phyloP scores from a whole-genome alignment of 306 rosid genomes.

The Canavalia gladiata region DNA sequence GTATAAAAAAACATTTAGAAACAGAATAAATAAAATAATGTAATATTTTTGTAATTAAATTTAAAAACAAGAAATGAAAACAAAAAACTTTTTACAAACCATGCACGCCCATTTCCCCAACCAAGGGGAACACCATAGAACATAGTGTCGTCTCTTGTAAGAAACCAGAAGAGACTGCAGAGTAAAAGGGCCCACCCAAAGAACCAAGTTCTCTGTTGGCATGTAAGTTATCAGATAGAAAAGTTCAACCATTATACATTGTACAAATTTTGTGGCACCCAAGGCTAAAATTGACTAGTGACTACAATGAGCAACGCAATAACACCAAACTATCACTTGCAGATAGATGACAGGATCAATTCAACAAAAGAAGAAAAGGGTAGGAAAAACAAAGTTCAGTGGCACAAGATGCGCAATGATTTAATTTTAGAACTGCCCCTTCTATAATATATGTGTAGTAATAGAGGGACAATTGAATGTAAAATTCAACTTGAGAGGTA shows the following conservation, averaged over 20 bases:
- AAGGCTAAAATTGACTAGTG: constrained; percentile 6
- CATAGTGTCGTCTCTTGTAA: not conserved
- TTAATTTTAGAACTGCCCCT: not conserved
- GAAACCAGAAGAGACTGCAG: not conserved
- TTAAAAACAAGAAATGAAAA: too few species aligned
- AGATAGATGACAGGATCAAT: not conserved
- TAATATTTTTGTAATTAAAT: too few species aligned
- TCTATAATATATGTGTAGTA: not conserved
- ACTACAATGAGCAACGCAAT: not conserved
- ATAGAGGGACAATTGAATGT: not conserved
- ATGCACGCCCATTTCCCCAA: too few species aligned
- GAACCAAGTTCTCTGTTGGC: constrained; percentile 6
- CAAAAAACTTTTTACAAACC: too few species aligned
- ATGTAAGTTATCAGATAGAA: constrained; percentile 24
- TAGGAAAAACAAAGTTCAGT: constrained; percentile 5
- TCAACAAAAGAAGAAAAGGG: not conserved
- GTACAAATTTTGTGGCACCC: not conserved
- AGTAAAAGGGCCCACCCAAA: constrained; percentile 1
- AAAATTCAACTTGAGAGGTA: not conserved
- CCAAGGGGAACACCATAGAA: not conserved
- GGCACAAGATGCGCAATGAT: constrained; percentile 13
- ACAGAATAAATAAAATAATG: too few species aligned
- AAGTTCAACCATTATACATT: constrained; percentile 7
- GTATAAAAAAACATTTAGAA: too few species aligned
- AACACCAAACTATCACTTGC: not conserved